A percentile compares a stretch with the other conserved stretches of the same genome.
phyloP scores from a whole-genome alignment of 495 filamentous ascomycete species.

The Penicillium malachiteum region DNA sequence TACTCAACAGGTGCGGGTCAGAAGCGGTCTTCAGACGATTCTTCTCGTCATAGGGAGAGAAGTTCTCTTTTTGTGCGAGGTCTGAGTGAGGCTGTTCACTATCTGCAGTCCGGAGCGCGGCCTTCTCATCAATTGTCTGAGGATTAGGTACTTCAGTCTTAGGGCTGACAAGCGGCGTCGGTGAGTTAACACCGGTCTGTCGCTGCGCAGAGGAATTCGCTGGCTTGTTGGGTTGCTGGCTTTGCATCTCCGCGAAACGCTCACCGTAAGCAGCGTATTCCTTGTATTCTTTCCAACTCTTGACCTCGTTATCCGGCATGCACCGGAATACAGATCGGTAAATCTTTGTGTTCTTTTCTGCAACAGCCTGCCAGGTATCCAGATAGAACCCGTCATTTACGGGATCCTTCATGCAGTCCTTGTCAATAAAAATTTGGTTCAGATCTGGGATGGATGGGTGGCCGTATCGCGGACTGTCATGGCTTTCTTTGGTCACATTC shows the following conservation, averaged over 20 bases:
- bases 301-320: slow-evolving; percentile 93
- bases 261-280: slow-evolving; percentile 78
- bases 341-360: slow-evolving; percentile 91
- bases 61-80: slow-evolving; percentile 26
- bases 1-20: slow-evolving; percentile 17
- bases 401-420: slow-evolving; percentile 79
- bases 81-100: slow-evolving; percentile 26
- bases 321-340: slow-evolving; percentile 93
- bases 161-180: slow-evolving; percentile 16
- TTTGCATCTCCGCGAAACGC: slow-evolving; percentile 72
- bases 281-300: slow-evolving; percentile 91
- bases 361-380: slow-evolving; percentile 83
- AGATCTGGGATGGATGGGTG: slow-evolving; percentile 67
- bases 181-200: slow-evolving; percentile 32
- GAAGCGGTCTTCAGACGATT: slow-evolving; percentile 32
- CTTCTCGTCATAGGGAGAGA: slow-evolving; percentile 45
- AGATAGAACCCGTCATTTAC: slow-evolving; percentile 79
- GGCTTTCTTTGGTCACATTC: slow-evolving; percentile 38
- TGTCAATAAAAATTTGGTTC: slow-evolving; percentile 59
- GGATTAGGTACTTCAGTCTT: slow-evolving; percentile 24
- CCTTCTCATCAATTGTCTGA: slow-evolving; percentile 30
- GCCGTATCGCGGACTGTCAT: slow-evolving; percentile 41
- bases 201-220: slow-evolving; percentile 34
- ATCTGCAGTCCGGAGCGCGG: slow-evolving; percentile 9
- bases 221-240: slow-evolving; percentile 42